Conservation (phyloP, 148 eudicot species). For the Heliosperma pusillum region DNA sequence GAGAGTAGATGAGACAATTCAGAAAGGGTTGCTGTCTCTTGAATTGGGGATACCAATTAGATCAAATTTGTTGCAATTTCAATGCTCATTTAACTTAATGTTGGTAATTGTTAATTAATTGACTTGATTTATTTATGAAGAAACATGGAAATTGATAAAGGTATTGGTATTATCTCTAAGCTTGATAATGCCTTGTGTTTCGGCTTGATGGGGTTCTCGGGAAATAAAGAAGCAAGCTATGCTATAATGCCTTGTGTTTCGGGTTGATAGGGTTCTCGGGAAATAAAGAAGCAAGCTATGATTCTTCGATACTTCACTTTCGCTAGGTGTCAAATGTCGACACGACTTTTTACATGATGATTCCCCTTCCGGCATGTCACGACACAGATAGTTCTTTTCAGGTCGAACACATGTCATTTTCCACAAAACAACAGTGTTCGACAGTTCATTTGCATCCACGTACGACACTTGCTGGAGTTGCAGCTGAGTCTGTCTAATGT, state of each 20-base stretch:
- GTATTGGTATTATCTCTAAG: too few relatives aligned
- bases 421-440: neutral
- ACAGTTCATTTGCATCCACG: neutral
- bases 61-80: neutral
- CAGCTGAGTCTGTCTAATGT: neutral
- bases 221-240: neutral
- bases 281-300: neutral
- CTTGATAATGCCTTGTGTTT: too few relatives aligned
- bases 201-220: neutral
- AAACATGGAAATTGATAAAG: neutral
- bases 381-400: neutral
- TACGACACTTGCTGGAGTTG: neutral
- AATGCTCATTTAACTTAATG: neutral
- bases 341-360: neutral
- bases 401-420: too few relatives aligned
- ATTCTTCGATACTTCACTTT: neutral
- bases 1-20: neutral
- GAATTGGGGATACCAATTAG: neutral
- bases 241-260: neutral
- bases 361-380: too few relatives aligned
- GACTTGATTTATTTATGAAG: neutral
- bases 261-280: neutral
- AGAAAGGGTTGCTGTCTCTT: neutral
- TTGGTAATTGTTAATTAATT: too few relatives aligned
- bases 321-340: neutral